Percentiles rank a stretch among this genome's conserved stretches.
Conservation (phyloP, 306 rosid species). For the Amphicarpaea edgeworthii region DNA sequence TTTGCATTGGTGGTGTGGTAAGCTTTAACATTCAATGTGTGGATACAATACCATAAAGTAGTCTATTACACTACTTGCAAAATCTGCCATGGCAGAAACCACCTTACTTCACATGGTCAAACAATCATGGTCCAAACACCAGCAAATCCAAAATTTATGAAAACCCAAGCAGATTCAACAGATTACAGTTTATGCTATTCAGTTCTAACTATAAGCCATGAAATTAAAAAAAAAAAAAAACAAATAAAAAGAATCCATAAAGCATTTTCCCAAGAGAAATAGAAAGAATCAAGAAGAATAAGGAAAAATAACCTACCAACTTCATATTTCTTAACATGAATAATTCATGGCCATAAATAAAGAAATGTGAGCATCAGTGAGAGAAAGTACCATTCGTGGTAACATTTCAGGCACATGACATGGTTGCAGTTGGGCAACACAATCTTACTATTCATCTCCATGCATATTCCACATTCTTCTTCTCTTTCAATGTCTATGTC, state of each 20-base stretch:
- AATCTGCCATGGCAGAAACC: too few relatives aligned
- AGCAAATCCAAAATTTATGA: too few relatives aligned
- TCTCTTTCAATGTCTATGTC: slow-evolving; percentile 90
- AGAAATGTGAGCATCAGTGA: background rate
- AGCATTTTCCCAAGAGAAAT: background rate
- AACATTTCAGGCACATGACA: slow-evolving; percentile 92
- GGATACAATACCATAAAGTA: too few relatives aligned
- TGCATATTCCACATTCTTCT: slow-evolving; percentile 98
- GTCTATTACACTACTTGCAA: too few relatives aligned
- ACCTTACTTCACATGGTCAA: too few relatives aligned
- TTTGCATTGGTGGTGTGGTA: too few relatives aligned
- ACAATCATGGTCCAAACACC: too few relatives aligned
- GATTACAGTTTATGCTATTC: background rate
- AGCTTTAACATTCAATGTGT: too few relatives aligned
- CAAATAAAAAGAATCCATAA: slow-evolving; percentile 20
- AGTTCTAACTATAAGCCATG: slow-evolving; percentile 11
- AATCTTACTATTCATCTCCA: slow-evolving; percentile 88
- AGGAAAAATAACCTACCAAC: slow-evolving; percentile 8
- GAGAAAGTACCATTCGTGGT: slow-evolving; percentile 81
- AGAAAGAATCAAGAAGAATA: slow-evolving; percentile 10
- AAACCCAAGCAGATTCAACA: slow-evolving; percentile 1
- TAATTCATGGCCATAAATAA: background rate
- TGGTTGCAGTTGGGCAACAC: slow-evolving; percentile 95
- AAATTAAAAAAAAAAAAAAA: background rate
- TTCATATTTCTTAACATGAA: slow-evolving; percentile 18